phyloP scores from a whole-genome alignment of 2,329 filamentous ascomycete genomes.

The Endothia cerciana region DNA sequence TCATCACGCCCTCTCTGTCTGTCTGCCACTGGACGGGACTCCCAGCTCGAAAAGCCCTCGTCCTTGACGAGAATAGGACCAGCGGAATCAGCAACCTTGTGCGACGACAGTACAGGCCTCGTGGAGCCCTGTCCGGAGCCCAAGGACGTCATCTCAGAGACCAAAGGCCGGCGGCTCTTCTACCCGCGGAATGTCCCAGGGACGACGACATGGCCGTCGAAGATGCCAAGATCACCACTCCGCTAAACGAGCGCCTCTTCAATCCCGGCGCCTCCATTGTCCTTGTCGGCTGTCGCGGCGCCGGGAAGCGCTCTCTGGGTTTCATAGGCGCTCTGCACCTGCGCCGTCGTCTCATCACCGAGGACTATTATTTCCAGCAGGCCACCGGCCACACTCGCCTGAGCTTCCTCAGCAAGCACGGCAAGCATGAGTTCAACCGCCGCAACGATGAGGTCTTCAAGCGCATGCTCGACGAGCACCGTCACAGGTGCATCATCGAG shows the following conservation, averaged over 20 bases:
- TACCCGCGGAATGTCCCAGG: constrained; percentile 15
- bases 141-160: not conserved
- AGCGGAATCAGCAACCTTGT: not conserved
- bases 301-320: constrained; percentile 72
- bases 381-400: constrained; percentile 63
- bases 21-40: not conserved
- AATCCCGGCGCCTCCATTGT: constrained; percentile 68
- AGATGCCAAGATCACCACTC: constrained; percentile 34
- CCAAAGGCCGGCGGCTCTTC: not conserved
- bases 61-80: too few species aligned
- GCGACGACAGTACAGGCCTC: not conserved
- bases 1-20: not conserved
- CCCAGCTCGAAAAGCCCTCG: not conserved
- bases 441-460: constrained; percentile 65
- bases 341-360: constrained; percentile 67
- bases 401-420: constrained; percentile 63
- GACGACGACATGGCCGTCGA: constrained; percentile 35
- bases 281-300: constrained; percentile 71
- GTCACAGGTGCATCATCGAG: constrained; percentile 67
- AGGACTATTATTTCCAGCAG: constrained; percentile 69
- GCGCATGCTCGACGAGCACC: constrained; percentile 62
- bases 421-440: constrained; percentile 63
- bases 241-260: constrained; percentile 50
- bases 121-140: not conserved
- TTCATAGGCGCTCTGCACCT: constrained; percentile 73